Base-by-base conservation (phyloP, 2,329 filamentous ascomycete species). In the Gaeumannomyces tritici region DNA sequence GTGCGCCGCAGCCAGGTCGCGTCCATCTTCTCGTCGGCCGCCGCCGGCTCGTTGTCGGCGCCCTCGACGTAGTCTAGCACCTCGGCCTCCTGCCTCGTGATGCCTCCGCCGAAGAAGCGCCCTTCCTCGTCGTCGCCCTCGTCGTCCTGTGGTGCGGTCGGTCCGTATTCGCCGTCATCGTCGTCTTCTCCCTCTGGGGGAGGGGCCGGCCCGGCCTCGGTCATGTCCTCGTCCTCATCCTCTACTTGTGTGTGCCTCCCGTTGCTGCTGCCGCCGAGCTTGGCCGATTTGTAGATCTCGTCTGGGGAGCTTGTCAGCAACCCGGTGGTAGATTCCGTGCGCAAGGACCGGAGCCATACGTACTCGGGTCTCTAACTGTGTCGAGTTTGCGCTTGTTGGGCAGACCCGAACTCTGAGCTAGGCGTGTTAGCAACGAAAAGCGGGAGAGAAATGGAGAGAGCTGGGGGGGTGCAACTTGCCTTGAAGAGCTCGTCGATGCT, bases 51-150 rank as follows among this genome's bases (percentile, higher is more conserved):
- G 60, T 64, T 86, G 67, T 85, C 81, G 63, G 83, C 79, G 65
- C 62, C 63, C 9, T 97, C 91, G 65, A 99, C 85, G 71, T 89
- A 98, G 74, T 98, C 90, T 70, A 99, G 82, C 26, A 95, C 90
- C 68, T 92, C 85, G 2, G 87, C 88, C 67, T 96, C 91, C 67
- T 91, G 83, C 63, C 87, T 83, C 29, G 89, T 91, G 69, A 99
- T 89, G 42, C 95, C 95, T 62, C 92, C 90, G 56, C 93, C 95
- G 69, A 97, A 99, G 79, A 99, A 99, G 13, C 95, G 88, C 1
- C 93, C 95, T 66, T 96, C 95, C 61, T 96, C 91, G 69, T 96
- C 93, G 67, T 93, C 90, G 62, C 69, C 73, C 4, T 71, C 71
- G 13, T 72, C 72, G 59, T 85, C 81, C 13, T 83, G 82, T 1